Evolutionary conservation across 495 filamentous ascomycete species (phyloP), one percentile per base, ranked within the genome.

Genomic region (Hyaloscypha finlandica): DNA sequence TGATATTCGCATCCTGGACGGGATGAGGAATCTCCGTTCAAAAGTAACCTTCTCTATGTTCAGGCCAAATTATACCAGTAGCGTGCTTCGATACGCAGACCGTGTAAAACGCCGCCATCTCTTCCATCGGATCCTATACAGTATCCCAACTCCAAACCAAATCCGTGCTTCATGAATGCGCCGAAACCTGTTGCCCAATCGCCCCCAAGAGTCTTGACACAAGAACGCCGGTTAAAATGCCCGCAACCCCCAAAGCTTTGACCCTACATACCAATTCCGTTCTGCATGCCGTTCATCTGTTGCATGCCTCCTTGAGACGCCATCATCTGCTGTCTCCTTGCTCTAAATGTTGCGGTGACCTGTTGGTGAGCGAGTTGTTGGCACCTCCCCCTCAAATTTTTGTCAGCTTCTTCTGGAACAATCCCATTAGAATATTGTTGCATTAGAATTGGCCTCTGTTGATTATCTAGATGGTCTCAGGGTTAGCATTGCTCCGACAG

Each of bases 281-380:
- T 72, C 30, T 37, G 68, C 65, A 71, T 68, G 20, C 33, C 39
- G 11, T 48, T 42, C 59, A 33, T 29, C 37, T 48, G 35, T 31
- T 52, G 65, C 19, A 39, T 22, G 57, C 62, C 35, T 45, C 62
- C 60, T 25, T 71, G 68, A 32, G 66, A 66, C 16, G 64, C 67
- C 64, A 74, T 68, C 70, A 68, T 68, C 51, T 71, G 69, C 56
- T 66, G 67, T 54, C 70, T 67, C 51, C 69, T 66, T 32, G 64
- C 45, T 61, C 59, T 57, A 35, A 37, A 55, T n/a, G 20, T 9
- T 31, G 31, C 19, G 6, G 31, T 33, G 48, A 66, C 59, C 48
- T 58, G 48, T 51, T 68, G 53, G 8, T 48, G 25, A 5, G 70
- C 67, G 25, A 52, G 37, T 19, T 65, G 55, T n/a, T 69, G 64